Evolutionary conservation across 495 filamentous ascomycete genomes (phyloP), one percentile per base, ranked within the genome.

Genomic region (Podospora appendiculata): DNA sequence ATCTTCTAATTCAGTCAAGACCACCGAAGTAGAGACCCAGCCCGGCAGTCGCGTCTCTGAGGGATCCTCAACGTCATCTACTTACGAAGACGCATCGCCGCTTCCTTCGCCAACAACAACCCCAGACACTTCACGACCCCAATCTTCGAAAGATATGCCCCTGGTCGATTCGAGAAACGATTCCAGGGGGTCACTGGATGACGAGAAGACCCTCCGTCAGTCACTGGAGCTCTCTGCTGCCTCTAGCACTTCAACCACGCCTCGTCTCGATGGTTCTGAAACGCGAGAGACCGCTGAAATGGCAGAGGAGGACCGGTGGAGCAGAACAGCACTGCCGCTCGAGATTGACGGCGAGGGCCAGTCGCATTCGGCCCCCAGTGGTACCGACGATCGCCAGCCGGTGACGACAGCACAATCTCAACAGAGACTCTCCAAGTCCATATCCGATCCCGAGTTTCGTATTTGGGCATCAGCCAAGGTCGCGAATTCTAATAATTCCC

Each of bases 91-190:
- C 48, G 57, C 57, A 8, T 74, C 72, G 14, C 64, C 67, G 1
- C 68, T 67, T 16, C 64, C 70, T 1, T 68, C 67, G 1, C 63
- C 65, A 32, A 60, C 59, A 4, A 72, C 68, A 11, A 78, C 73
- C 3, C 73, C 74, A 10, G 70, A 76, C 47, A 75, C 72, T 4
- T 75, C 72, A 1, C 66, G 71, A 16, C 69, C 71, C 2, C 73
- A 75, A 39, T 71, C 70, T 16, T 64, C 66, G 14, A 71, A 68
- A 44, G 71, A 64, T 25, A 6, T 58, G 8, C 46, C 58, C 3
- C 44, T 64, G 10, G 41, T 50, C 61, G 17, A 17, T 47, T 8
- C 25, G 2, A n/a, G 38, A 1, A 57, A 53, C 44, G 50, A 34
- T 2, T 39, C 25, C 1, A n/a, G 34, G 1, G 48, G 38, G 12